Base-by-base conservation (phyloP, 495 filamentous ascomycete genomes). In the Podospora sp. region DNA sequence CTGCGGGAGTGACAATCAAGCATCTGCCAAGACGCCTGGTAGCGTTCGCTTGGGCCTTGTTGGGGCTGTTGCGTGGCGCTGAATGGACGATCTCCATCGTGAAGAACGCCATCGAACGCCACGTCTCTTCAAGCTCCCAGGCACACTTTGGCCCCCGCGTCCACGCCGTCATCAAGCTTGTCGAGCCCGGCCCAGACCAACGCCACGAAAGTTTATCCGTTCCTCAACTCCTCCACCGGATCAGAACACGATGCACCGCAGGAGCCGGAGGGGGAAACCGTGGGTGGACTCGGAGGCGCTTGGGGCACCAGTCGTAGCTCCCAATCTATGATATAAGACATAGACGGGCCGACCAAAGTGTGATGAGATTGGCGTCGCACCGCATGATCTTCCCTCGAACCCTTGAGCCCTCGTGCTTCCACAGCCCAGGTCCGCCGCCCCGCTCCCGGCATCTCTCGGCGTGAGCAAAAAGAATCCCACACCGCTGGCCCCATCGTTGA, bases 1-100 rank as follows among this genome's bases (percentile, higher is more conserved):
- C 22, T 21, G 22, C 52, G 40, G 40, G 40, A 46, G 56, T 63
- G 70, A 59, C 70, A 72, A 55, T 55, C 52, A 55, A 55, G 52
- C 52, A 55, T 55, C 24, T 8, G 52, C 52, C 52, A 55, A 72
- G 71, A 61, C 60, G 65, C 68, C 65, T 59, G 57, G 65, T 63
- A 52, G 63, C 60, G 22, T 16, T 14, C 60, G 49, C 0, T 33
- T 33, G n/a, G 20, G 21, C 14, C 52, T 55, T 55, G 52, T 2
- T 27, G 59, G 60, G 4, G 8, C 29, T 33, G 29, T 33, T 3
- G 29, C 8, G 29, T 8, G 29, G 4, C 29, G 29, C 29, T 33
- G 29, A 33, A 33, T 21, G 58, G 22, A n/a, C 51, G 58, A 61
- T 66, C 21, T 7, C 36, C 35, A 16, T 46, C 51, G 49, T 46